Conservation (phyloP, 2,329 filamentous ascomycete genomes). For the Calycina herbarum region DNA sequence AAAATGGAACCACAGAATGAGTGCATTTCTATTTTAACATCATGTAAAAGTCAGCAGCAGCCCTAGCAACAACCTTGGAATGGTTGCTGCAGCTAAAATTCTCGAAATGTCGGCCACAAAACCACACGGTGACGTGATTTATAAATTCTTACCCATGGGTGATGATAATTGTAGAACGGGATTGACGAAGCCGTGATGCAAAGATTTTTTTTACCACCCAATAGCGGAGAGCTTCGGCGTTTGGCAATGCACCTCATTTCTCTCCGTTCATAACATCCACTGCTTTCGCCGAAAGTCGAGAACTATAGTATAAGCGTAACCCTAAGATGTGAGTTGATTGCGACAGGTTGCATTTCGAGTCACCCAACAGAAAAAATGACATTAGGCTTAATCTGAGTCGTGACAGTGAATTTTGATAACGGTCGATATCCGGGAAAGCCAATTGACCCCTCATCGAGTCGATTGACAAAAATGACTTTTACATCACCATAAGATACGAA, state of each 20-base stretch:
- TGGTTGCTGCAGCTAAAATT: background rate
- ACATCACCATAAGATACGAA: constrained; percentile 6
- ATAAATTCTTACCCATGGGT: background rate
- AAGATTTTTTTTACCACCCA: background rate
- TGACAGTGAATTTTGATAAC: background rate
- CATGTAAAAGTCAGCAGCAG: background rate
- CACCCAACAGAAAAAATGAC: background rate
- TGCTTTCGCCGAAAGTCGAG: background rate
- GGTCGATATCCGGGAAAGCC: background rate
- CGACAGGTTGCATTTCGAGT: background rate
- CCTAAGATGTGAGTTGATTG: background rate
- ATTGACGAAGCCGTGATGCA: background rate
- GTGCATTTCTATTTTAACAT: constrained; percentile 3
- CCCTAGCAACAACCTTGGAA: background rate
- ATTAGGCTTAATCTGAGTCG: background rate
- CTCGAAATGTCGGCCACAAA: background rate
- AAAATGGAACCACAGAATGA: background rate
- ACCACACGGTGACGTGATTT: background rate
- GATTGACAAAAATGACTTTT: constrained; percentile 4
- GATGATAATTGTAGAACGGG: background rate
- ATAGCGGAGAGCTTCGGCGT: background rate
- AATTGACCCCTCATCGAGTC: constrained; percentile 3
- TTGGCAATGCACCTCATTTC: background rate
- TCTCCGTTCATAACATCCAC: background rate
- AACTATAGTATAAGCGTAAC: background rate